Evolutionary conservation across 2,329 filamentous ascomycete species (phyloP), one percentile per base, ranked within the genome.

Genomic region (Colletotrichum plurivorum): DNA sequence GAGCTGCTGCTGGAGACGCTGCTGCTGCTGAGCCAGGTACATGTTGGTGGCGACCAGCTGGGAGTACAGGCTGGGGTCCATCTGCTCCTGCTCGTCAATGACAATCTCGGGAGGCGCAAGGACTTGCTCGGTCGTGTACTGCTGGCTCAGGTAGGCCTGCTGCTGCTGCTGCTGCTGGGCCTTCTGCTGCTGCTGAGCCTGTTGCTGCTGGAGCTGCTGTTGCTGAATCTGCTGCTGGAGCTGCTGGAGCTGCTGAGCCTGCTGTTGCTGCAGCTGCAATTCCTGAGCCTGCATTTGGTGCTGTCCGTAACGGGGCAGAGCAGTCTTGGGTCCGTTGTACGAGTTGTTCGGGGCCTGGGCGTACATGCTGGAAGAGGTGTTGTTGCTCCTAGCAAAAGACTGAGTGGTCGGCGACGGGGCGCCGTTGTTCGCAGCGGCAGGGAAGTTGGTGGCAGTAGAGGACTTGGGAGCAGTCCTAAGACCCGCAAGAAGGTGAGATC

Each of bases 391-490:
- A 63, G 79, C 79, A 71, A 80, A 82, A 52, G 82, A 78, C 72
- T 82, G 82, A 3, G 81, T 78, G 5, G 82, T 83, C 41, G 86
- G 82, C 13, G 82, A 82, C 18, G 76, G 73, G n/a, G 78, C 75
- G 41, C 25, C 41, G n/a, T 63, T 64, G 53, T 93, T 91, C 72
- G 92, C 90, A 64, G 89, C 90, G 43, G 92, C 91, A 18, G 67
- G 63, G 73, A 94, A 93, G 53, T 90, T 91, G 46, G 91, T 88
- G 20, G 91, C 89, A n/a, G 87, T 88, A 36, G 90, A 87, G 56
- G 93, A 95, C 86, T 97, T 98, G 45, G 96, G 96, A 58, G 95
- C 94, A 71, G 96, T 99, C 78, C 96, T 91, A 71, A 99, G 87
- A 66, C 95, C 95, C 71, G 95, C 95, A 76, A 99, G 90, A 72